phyloP scores from a whole-genome alignment of 768 basidiomycete species.

The Cantharellus cinnabarinus region DNA sequence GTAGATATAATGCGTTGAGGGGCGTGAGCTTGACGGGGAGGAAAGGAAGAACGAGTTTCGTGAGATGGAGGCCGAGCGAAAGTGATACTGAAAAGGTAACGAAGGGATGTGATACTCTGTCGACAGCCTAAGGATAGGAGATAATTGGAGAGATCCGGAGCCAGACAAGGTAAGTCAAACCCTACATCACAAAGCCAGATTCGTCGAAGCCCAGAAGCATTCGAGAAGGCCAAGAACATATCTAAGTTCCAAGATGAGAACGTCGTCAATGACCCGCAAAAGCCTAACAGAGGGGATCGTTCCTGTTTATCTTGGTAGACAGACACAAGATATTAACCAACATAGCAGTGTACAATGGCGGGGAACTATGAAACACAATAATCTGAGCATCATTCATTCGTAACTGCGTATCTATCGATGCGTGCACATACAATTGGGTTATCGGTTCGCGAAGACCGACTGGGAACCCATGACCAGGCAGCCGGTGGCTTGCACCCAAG shows the following conservation, averaged over 20 bases:
- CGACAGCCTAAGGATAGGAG: slow-evolving; percentile 40
- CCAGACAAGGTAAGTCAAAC: slow-evolving; percentile 1
- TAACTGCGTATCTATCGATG: not conserved
- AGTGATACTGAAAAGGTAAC: slow-evolving; percentile 69
- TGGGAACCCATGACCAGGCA: slow-evolving; percentile 82
- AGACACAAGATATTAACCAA: slow-evolving; percentile 11
- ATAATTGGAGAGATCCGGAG: not conserved
- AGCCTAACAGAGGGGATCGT: slow-evolving; percentile 27
- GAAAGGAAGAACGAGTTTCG: slow-evolving; percentile 21
- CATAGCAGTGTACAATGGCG: slow-evolving; percentile 68
- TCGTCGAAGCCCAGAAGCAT: slow-evolving; percentile 33
- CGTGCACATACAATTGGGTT: slow-evolving; percentile 41
- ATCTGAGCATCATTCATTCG: not conserved
- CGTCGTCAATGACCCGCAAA: slow-evolving; percentile 91
- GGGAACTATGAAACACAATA: slow-evolving; percentile 35
- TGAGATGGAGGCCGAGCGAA: slow-evolving; percentile 48
- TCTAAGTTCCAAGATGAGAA: slow-evolving; percentile 93
- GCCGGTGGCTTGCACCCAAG: slow-evolving; percentile 71
- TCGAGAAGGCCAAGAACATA: slow-evolving; percentile 68
- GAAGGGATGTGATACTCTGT: slow-evolving; percentile 61
- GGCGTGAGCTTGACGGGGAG: slow-evolving; percentile 7
- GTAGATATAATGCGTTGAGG: slow-evolving; percentile 24
- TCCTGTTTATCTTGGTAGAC: no score
- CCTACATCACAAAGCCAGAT: slow-evolving; percentile 36
- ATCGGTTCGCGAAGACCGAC: slow-evolving; percentile 53